Evolutionary conservation across 164 flowering plant species (phyloP).

Genomic region (Berberis thunbergii): DNA sequence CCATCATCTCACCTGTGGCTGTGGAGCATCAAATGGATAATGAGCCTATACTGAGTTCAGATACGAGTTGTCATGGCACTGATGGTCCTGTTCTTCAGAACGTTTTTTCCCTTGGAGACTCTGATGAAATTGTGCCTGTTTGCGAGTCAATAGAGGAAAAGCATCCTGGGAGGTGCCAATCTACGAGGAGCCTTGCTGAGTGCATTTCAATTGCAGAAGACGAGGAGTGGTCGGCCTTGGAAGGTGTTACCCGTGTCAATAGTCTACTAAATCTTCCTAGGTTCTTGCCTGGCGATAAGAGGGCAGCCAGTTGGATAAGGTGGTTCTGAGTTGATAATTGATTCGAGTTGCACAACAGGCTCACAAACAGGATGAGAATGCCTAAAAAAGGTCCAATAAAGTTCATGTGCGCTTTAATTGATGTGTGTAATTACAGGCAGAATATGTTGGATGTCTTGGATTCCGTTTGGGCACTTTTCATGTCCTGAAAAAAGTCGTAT

Average conservation of each 20-base stretch:
- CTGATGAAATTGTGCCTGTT: neutral
- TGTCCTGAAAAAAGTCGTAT: too few species aligned
- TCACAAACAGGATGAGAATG: too few species aligned
- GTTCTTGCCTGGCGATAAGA: conserved; percentile 44
- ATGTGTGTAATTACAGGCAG: too few species aligned
- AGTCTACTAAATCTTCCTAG: conserved; percentile 71
- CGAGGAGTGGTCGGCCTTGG: conserved; percentile 79
- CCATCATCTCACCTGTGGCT: neutral
- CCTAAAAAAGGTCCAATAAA: too few species aligned
- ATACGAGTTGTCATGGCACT: conserved; percentile 7
- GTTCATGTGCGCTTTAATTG: too few species aligned
- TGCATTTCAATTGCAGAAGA: conserved; percentile 58
- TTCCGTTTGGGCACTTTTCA: too few species aligned
- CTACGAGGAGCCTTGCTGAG: conserved; percentile 68
- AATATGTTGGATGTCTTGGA: too few species aligned
- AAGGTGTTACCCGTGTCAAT: conserved; percentile 68
- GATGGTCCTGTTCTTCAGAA: conserved; percentile 11
- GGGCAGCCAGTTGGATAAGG: conserved; percentile 51
- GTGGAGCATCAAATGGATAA: conserved; percentile 5
- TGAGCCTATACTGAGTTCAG: conserved; percentile 4
- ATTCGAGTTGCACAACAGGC: too few species aligned
- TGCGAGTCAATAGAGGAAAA: conserved; percentile 5
- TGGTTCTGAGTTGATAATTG: conserved; percentile 31
- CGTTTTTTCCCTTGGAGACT: conserved; percentile 1
- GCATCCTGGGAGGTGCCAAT: conserved; percentile 21